phyloP scores from a whole-genome alignment of 2,329 filamentous ascomycete genomes.

The Colletotrichum musicola region DNA sequence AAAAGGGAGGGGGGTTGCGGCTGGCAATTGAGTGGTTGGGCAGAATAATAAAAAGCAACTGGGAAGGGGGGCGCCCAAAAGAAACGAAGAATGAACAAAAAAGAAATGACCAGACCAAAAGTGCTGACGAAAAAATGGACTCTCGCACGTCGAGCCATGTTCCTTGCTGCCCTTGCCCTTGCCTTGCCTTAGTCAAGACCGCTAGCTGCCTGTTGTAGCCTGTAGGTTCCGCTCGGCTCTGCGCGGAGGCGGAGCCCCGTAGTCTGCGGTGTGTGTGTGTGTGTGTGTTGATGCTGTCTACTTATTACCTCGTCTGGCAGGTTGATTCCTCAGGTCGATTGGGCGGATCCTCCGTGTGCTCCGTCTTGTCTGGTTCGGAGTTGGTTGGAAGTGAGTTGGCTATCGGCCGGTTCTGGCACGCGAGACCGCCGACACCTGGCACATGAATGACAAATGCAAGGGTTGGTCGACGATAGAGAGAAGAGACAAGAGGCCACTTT shows the following conservation, averaged over 20 bases:
- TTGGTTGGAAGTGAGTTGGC: neutral
- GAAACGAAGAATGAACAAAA: neutral
- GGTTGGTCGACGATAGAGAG: neutral
- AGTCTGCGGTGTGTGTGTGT: no score
- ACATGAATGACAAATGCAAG: neutral
- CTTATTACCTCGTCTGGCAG: no score
- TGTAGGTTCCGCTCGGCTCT: neutral
- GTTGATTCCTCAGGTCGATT: no score
- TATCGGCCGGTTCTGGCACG: no score
- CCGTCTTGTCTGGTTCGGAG: neutral
- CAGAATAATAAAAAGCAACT: constrained; percentile 3
- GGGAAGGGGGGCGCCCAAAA: neutral
- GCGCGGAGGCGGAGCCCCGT: neutral
- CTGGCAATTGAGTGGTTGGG: neutral
- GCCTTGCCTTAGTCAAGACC: neutral
- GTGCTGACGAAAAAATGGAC: neutral
- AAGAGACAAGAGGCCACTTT: neutral
- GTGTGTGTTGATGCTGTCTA: no score
- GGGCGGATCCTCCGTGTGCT: no score
- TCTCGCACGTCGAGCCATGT: neutral
- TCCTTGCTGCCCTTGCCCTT: neutral
- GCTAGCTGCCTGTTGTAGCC: neutral
- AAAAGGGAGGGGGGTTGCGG: neutral
- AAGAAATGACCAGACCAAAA: neutral
- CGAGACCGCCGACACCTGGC: no score